A percentile compares a stretch with the other conserved stretches of the same genome.
phyloP scores from a whole-genome alignment of 371 early-diverging fungal genomes.

The Lichtheimia hyalospora region DNA sequence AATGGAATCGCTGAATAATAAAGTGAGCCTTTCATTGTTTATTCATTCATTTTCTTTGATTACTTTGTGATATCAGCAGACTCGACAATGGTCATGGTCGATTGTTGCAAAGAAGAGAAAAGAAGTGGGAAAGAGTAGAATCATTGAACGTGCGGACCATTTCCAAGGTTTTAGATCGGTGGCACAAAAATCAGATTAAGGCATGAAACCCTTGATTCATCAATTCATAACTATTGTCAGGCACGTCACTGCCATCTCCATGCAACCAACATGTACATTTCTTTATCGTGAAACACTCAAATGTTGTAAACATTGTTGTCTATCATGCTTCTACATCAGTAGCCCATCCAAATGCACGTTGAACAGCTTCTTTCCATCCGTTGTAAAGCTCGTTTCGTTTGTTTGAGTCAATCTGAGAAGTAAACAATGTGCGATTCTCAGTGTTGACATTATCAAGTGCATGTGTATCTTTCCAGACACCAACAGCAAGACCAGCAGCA shows the following conservation, averaged over 20 bases:
- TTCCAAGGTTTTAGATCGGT: constrained; percentile 3
- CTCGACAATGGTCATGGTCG: constrained; percentile 11
- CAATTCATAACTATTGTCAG: background rate
- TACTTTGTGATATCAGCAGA: constrained; percentile 14
- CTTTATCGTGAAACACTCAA: background rate
- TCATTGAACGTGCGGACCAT: background rate
- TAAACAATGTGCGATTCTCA: constrained; percentile 43
- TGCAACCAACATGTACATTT: background rate
- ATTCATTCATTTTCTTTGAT: background rate
- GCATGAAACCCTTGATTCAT: background rate
- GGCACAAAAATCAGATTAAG: background rate
- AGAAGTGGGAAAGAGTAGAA: background rate
- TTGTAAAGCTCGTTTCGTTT: constrained; percentile 65
- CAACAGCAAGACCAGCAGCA: constrained; percentile 87
- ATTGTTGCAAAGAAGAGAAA: background rate
- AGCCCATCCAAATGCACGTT: constrained; percentile 72
- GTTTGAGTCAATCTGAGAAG: constrained; percentile 38
- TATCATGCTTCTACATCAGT: background rate
- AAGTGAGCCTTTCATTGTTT: background rate
- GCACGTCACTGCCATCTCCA: too few species aligned
- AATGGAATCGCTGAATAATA: constrained; percentile 2
- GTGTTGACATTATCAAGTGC: constrained; percentile 38
- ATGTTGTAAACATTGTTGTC: background rate
- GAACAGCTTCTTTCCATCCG: constrained; percentile 88
- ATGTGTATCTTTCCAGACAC: constrained; percentile 63